These are phyloP conservation scores for Umbelopsis sp. DNA, from an alignment of 371 early-diverging fungal species.

Conservation along the genomic window DNA sequence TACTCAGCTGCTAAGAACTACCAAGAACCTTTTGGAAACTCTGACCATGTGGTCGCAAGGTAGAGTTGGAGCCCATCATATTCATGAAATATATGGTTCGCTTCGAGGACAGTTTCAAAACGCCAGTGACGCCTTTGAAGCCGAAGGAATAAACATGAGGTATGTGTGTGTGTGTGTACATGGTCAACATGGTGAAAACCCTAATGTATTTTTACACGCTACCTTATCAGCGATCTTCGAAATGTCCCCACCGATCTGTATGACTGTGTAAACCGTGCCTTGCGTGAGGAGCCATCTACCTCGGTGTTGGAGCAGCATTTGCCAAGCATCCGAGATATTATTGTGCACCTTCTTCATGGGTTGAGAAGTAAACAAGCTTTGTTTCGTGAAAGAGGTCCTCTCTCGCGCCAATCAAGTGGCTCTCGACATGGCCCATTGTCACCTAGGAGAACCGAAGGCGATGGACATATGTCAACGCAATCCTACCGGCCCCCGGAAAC, in stretches of 20 bases:
- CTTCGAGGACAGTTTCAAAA: conserved; percentile 59
- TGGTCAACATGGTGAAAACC: background rate
- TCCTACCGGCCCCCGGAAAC: conserved; percentile 10
- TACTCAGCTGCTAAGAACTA: conserved; percentile 61
- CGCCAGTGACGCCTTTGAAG: conserved; percentile 61
- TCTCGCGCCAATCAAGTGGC: background rate
- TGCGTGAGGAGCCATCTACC: conserved; percentile 60
- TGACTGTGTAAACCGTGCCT: conserved; percentile 55
- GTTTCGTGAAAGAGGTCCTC: conserved; percentile 40
- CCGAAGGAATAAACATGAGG: conserved; percentile 57
- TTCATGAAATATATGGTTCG: conserved; percentile 60
- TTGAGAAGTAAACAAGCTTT: conserved; percentile 61
- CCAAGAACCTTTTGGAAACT: conserved; percentile 61
- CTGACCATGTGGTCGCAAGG: conserved; percentile 61
- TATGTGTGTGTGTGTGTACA: conserved; percentile 27
- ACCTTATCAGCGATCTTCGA: conserved; percentile 50
- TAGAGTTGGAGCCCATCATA: conserved; percentile 49
- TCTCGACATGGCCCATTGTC: background rate
- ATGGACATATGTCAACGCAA: conserved; percentile 14
- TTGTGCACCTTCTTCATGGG: conserved; percentile 65
- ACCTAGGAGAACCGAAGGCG: background rate
- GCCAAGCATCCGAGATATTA: conserved; percentile 65
- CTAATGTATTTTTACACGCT: background rate
- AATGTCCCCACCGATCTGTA: conserved; percentile 62
- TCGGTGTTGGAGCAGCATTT: conserved; percentile 56